Evolutionary conservation across 768 basidiomycete genomes (phyloP).

Genomic region (Tulasnella sp.): DNA sequence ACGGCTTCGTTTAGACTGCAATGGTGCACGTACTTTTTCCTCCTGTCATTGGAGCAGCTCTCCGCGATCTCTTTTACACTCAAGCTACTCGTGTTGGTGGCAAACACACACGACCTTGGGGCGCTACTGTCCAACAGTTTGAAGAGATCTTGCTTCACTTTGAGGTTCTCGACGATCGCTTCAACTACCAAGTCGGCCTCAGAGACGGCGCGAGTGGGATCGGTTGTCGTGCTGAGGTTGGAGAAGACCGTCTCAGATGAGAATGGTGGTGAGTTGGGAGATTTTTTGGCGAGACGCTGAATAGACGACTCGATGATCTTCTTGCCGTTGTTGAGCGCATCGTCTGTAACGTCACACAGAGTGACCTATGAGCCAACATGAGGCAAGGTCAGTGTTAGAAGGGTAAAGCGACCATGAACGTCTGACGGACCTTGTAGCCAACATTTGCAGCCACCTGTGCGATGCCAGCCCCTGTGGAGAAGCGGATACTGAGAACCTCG

Average conservation of each 20-base stretch:
- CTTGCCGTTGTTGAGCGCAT: constrained; percentile 27
- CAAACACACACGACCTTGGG: constrained; percentile 26
- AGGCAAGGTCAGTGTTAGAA: not conserved
- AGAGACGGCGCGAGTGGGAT: constrained; percentile 25
- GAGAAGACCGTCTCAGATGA: constrained; percentile 22
- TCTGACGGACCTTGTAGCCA: constrained; percentile 26
- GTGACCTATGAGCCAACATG: constrained; percentile 21
- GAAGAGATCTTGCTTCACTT: constrained; percentile 32
- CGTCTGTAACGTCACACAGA: constrained; percentile 27
- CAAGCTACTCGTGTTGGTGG: constrained; percentile 31
- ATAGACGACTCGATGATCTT: constrained; percentile 31
- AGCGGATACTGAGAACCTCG: not conserved
- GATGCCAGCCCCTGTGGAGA: constrained; percentile 28
- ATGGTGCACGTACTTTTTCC: not conserved
- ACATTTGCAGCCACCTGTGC: constrained; percentile 31
- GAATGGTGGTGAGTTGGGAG: constrained; percentile 21
- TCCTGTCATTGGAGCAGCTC: constrained; percentile 21
- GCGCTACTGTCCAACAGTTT: constrained; percentile 27
- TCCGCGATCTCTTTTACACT: constrained; percentile 29
- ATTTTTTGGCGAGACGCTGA: constrained; percentile 27
- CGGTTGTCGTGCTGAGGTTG: constrained; percentile 28
- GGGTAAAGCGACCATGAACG: not conserved
- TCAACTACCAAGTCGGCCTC: constrained; percentile 31
- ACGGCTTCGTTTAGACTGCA: not conserved
- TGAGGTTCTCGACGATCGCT: constrained; percentile 33